Conservation (phyloP, 2,329 filamentous ascomycete species). For the Talaromyces atroroseus region DNA sequence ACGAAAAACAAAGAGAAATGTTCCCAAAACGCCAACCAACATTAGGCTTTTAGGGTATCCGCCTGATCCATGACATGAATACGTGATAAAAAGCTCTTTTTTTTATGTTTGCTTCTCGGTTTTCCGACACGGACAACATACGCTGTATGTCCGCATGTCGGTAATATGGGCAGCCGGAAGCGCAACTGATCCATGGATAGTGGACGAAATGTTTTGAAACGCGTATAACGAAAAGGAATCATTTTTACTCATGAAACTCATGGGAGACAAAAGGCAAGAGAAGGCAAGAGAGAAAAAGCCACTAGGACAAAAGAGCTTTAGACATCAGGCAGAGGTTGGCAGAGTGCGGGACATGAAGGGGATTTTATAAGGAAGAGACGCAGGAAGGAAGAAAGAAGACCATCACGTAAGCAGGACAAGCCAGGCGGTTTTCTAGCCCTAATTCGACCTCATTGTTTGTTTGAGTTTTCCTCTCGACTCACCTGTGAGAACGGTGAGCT, state of each 20-base stretch:
- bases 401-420: too few species aligned
- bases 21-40: slow-evolving; percentile 9
- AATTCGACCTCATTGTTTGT: too few species aligned
- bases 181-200: not conserved
- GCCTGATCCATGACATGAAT: not conserved
- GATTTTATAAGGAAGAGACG: too few species aligned
- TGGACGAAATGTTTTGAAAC: not conserved
- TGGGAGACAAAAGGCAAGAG: not conserved
- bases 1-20: not conserved
- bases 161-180: not conserved
- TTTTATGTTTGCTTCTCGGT: not conserved
- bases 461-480: too few species aligned
- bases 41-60: slow-evolving; percentile 5
- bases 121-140: not conserved
- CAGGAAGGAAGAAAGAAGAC: too few species aligned
- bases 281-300: not conserved
- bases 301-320: too few species aligned
- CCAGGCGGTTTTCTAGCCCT: too few species aligned
- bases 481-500: too few species aligned
- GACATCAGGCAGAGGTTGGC: too few species aligned
- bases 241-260: not conserved
- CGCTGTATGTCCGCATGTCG: not conserved
- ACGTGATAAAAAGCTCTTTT: not conserved
- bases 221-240: not conserved
- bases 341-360: too few species aligned